Evolutionary conservation across 2,329 filamentous ascomycete genomes (phyloP), one percentile per base, ranked within the genome.

Genomic region (Alternaria brassicae): DNA sequence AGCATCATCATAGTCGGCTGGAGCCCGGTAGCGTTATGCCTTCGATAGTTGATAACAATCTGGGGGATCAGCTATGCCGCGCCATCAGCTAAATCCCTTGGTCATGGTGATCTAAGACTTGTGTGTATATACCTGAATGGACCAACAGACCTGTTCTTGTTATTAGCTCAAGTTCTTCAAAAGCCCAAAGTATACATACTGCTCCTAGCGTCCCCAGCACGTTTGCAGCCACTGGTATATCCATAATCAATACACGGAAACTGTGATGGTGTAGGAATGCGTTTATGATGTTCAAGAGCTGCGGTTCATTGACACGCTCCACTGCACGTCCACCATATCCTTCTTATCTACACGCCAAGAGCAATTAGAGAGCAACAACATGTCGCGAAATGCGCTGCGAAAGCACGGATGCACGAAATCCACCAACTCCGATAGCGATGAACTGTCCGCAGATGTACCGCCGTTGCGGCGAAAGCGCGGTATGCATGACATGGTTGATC

Each of bases 1-100:
- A 90, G 81, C 72, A 91, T 84, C 88, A 91, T 91, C 88, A 91
- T 90, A 0, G 86, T 86, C 0, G 86, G 83, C 49, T 90, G 88
- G 0, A 91, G 80, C 0, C 88, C 89, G 0, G 81, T 84, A 1
- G 88, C 88, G 78, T 89, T 82, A 72, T 90, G 88, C 1, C 88
- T 81, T 4, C 85, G 83, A 67, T 88, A 87, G 68, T 91, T 91
- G 68, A 90, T 84, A 32, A 88, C 73, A 48, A 91, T 90, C 71
- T 91, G 89, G 0, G 89, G 89, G 25, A 91, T 84, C 25, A 91
- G 80, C 83, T 91, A 70, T 21, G 10, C 21, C 17, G 36, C 19
- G 0, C 42, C 28, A 36, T 66, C n/a, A 63, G 41, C 23, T 21
- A 21, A 7, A n/a, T 17, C 13, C 4, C 17, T 19, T 2, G 10